Evolutionary conservation across 2,329 filamentous ascomycete species (phyloP).

Genomic region (Sporothrix phasma): DNA sequence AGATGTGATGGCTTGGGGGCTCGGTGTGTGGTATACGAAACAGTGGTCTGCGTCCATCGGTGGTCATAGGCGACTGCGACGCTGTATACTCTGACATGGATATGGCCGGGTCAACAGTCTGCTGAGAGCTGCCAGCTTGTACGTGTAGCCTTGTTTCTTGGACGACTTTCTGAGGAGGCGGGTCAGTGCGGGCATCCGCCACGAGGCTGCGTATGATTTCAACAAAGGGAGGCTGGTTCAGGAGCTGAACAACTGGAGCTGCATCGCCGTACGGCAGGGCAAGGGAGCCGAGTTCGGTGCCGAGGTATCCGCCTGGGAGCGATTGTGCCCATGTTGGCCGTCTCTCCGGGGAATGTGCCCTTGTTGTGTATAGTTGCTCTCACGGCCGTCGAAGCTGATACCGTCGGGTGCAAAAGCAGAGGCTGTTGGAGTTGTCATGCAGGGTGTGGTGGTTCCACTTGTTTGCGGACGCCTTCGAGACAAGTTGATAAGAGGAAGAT

Average conservation of each 20-base stretch:
- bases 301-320: not conserved
- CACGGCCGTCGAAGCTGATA: not conserved
- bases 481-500: not conserved
- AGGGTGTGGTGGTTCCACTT: not conserved
- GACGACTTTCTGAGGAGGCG: too few species aligned
- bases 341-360: not conserved
- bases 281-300: not conserved
- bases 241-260: conserved; percentile 1
- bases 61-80: not conserved
- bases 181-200: not conserved
- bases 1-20: not conserved
- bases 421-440: not conserved
- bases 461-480: not conserved
- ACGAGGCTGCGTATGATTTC: not conserved
- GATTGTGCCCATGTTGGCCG: not conserved
- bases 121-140: not conserved
- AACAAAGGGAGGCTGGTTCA: conserved; percentile 9
- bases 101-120: not conserved
- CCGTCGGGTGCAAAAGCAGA: not conserved
- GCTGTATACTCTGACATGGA: not conserved
- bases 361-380: not conserved
- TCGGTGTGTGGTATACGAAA: not conserved
- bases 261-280: conserved; percentile 5
- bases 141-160: not conserved
- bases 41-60: not conserved